Conservation (phyloP, 352 stramenopile genomes). For the Phytophthora aleatoria region DNA sequence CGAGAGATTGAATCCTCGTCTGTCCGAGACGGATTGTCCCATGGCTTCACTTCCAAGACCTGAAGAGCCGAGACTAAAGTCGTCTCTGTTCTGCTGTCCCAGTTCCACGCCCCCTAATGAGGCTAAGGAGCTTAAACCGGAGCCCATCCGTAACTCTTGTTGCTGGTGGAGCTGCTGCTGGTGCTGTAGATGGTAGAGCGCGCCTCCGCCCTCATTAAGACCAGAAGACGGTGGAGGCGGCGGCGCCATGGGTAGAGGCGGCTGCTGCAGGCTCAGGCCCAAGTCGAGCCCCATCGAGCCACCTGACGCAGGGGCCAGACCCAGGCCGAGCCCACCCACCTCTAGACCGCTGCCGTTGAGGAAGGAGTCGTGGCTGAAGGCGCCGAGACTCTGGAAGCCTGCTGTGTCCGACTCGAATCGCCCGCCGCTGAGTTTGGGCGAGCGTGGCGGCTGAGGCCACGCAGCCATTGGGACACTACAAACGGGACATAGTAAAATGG, state of each 20-base stretch:
- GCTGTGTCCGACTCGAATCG: conserved; percentile 29
- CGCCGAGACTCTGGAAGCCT: conserved; percentile 22
- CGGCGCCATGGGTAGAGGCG: conserved; percentile 17
- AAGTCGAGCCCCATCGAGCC: conserved; percentile 18
- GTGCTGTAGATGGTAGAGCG: conserved; percentile 50
- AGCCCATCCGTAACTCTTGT: conserved; percentile 26
- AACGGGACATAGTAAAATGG: conserved; percentile 25
- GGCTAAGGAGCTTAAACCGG: conserved; percentile 20
- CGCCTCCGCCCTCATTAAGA: conserved; percentile 17
- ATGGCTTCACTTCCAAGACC: conserved; percentile 8
- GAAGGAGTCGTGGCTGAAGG: conserved; percentile 29
- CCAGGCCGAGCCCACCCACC: conserved; percentile 21
- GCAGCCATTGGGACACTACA: conserved; percentile 38
- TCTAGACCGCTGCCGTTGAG: conserved; percentile 21
- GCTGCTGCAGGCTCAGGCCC: conserved; percentile 19
- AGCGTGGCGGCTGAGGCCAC: conserved; percentile 37
- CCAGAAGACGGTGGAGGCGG: conserved; percentile 27
- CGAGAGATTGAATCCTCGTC: conserved; percentile 42
- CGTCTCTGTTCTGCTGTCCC: conserved; percentile 7
- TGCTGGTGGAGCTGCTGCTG: conserved; percentile 52
- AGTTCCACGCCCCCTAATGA: conserved; percentile 30
- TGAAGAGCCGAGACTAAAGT: conserved; percentile 23
- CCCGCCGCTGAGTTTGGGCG: conserved; percentile 17
- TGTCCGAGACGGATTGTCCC: conserved; percentile 16
- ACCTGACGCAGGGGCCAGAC: conserved; percentile 7